phyloP scores from a whole-genome alignment of 2,329 filamentous ascomycete species.

The Fusarium begoniae region DNA sequence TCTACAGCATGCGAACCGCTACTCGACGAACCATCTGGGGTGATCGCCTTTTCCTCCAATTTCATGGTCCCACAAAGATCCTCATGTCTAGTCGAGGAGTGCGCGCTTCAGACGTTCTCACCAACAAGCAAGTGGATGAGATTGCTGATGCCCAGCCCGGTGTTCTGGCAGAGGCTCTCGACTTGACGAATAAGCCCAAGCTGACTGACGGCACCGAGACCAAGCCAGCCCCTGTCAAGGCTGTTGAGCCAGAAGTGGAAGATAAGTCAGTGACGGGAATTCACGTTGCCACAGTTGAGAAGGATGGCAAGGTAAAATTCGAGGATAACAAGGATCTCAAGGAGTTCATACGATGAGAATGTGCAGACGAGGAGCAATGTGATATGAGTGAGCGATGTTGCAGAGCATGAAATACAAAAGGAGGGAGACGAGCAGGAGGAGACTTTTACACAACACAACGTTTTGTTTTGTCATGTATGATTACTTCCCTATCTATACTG shows the following conservation, averaged over 20 bases:
- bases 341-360: conserved; percentile 58
- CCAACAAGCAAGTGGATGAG: conserved; percentile 83
- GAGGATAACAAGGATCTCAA: conserved; percentile 67
- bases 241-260: conserved; percentile 39
- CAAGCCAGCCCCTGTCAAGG: conserved; percentile 38
- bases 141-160: conserved; percentile 86
- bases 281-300: conserved; percentile 64
- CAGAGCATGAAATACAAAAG: conserved; percentile 8
- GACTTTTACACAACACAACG: not conserved
- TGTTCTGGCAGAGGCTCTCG: conserved; percentile 68
- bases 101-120: conserved; percentile 80
- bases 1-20: conserved; percentile 78
- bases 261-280: conserved; percentile 56
- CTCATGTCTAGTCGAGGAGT: conserved; percentile 89
- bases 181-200: conserved; percentile 52
- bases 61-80: conserved; percentile 85
- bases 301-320: conserved; percentile 74
- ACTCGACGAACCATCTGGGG: conserved; percentile 89
- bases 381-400: conserved; percentile 2
- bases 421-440: conserved; percentile 1
- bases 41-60: conserved; percentile 89
- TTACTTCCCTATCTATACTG: conserved; percentile 12
- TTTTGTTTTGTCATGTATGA: conserved; percentile 27
- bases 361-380: not conserved
- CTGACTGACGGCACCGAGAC: conserved; percentile 23